A percentile compares a stretch with the other conserved stretches of the same genome.
Conservation (phyloP, 305 asterid genomes). For the Withania somnifera region DNA sequence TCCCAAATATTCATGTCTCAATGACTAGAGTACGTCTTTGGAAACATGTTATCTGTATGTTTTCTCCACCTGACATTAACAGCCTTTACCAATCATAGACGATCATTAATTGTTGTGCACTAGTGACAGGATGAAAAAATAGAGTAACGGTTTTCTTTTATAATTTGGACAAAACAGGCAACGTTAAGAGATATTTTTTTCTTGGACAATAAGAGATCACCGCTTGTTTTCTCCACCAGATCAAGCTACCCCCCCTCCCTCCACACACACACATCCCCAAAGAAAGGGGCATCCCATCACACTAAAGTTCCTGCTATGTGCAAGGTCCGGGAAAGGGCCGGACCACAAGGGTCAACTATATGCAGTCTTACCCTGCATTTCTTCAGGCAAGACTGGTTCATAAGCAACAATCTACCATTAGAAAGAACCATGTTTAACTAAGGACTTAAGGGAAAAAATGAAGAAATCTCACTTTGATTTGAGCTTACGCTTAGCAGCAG, state of each 20-base stretch:
- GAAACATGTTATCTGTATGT: background rate
- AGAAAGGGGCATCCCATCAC: too few species aligned
- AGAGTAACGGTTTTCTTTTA: background rate
- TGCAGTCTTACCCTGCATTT: too few species aligned
- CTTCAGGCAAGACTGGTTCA: too few species aligned
- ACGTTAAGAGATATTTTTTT: too few species aligned
- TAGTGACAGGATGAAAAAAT: background rate
- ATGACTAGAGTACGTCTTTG: background rate
- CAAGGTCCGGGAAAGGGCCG: too few species aligned
- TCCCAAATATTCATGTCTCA: background rate
- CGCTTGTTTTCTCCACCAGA: background rate
- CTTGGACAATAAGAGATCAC: too few species aligned
- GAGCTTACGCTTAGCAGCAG: slow-evolving; percentile 11
- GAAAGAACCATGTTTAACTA: background rate
- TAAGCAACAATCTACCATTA: background rate
- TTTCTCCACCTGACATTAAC: background rate
- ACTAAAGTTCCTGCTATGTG: too few species aligned
- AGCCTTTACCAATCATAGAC: background rate
- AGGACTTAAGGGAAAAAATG: background rate
- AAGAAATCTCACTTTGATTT: slow-evolving; percentile 24
- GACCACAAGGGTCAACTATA: too few species aligned
- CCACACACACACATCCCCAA: too few species aligned
- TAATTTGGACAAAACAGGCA: background rate
- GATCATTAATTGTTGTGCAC: background rate
- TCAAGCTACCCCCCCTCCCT: too few species aligned